Percentiles rank a stretch among this genome's conserved stretches.
Evolutionary conservation across 129 eudicot species (phyloP).

Genomic region (Chrysanthemum seticuspe): DNA sequence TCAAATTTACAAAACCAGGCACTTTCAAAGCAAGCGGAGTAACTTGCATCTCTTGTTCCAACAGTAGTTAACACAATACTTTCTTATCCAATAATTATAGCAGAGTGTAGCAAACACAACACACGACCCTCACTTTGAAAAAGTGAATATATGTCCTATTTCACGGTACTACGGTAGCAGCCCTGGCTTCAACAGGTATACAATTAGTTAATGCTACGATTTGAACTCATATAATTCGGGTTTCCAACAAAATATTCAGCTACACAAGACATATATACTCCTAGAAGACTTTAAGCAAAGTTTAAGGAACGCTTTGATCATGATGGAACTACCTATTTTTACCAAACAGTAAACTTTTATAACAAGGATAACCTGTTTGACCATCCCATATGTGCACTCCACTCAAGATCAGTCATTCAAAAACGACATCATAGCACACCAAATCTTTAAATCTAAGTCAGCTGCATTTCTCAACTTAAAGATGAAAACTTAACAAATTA

Average conservation of each 20-base stretch:
- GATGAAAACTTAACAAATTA: constrained; percentile 14
- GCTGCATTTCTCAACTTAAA: constrained; percentile 8
- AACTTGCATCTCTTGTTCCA: not conserved
- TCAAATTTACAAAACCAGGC: not conserved
- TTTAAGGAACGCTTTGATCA: constrained; percentile 9
- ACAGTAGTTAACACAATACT: not conserved
- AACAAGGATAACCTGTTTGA: constrained; percentile 15
- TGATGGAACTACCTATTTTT: not conserved
- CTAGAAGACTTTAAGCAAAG: constrained; percentile 16
- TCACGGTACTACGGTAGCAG: not conserved
- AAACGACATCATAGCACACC: not conserved
- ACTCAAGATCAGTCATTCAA: constrained; percentile 11
- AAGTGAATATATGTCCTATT: constrained; percentile 1
- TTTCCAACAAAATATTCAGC: constrained; percentile 9
- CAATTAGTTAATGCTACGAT: constrained; percentile 8
- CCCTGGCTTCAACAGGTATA: constrained; percentile 3
- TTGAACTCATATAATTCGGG: not conserved
- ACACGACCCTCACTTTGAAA: not conserved
- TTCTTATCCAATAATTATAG: not conserved
- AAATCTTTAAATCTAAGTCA: constrained; percentile 4
- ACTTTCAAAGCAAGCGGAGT: constrained; percentile 7
- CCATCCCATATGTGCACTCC: not conserved
- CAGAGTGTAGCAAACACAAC: constrained; percentile 7
- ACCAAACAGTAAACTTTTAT: constrained; percentile 14
- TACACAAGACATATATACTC: constrained; percentile 10